Conservation (phyloP, 768 basidiomycete genomes). For the Exidia glandulosa region DNA sequence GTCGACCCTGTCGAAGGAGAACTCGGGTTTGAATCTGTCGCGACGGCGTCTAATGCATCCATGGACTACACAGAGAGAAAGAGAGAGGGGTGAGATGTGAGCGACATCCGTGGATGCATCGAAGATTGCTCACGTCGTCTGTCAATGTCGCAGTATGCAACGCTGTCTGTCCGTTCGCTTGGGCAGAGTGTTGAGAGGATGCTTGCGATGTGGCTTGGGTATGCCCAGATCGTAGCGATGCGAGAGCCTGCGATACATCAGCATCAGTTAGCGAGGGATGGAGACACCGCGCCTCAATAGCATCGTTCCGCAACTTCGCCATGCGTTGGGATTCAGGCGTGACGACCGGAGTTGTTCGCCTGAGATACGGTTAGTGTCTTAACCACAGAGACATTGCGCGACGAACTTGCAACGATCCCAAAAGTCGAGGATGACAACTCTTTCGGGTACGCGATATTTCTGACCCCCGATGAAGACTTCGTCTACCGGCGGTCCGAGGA, state of each 20-base stretch:
- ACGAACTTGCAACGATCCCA: constrained; percentile 63
- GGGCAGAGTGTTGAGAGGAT: too few relatives aligned
- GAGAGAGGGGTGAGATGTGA: neutral
- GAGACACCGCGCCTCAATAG: neutral
- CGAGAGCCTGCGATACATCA: neutral
- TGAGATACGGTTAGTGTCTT: constrained; percentile 11
- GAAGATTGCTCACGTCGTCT: neutral
- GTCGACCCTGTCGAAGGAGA: neutral
- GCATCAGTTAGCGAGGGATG: neutral
- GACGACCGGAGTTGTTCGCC: neutral
- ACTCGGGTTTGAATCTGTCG: constrained; percentile 27
- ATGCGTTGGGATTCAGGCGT: neutral
- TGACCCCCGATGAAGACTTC: constrained; percentile 83
- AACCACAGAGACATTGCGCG: constrained; percentile 35
- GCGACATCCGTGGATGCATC: neutral
- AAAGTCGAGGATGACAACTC: constrained; percentile 86
- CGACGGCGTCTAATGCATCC: constrained; percentile 56
- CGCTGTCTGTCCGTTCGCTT: too few relatives aligned
- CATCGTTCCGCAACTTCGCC: constrained; percentile 9
- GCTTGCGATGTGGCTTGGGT: too few relatives aligned
- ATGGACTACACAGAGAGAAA: constrained; percentile 23
- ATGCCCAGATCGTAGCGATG: neutral
- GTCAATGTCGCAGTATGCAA: too few relatives aligned
- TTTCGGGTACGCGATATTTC: constrained; percentile 87
- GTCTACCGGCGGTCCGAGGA: constrained; percentile 42